Evolutionary conservation across 108 stramenopile species (phyloP).

Genomic region (Discostella pseudostelligera): DNA sequence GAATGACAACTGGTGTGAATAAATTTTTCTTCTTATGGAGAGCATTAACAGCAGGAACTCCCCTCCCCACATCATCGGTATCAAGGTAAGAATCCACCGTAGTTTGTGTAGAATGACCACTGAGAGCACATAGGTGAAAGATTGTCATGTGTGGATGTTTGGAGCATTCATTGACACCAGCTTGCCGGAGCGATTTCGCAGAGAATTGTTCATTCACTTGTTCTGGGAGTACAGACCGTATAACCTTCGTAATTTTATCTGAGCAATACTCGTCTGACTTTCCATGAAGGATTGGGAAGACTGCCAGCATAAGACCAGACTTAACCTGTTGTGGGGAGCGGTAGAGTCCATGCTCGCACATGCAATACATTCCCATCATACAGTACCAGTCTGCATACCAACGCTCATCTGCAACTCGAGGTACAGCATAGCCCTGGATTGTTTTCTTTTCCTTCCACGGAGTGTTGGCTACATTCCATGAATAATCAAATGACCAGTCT

Average conservation of each 20-base stretch:
- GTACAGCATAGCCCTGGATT: background rate
- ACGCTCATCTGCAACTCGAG: constrained; percentile 1
- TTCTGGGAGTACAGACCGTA: too few species aligned
- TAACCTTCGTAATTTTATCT: too few species aligned
- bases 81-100: background rate
- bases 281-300: too few species aligned
- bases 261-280: too few species aligned
- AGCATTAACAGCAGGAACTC: background rate
- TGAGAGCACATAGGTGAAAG: too few species aligned
- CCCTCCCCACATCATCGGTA: background rate
- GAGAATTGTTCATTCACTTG: too few species aligned
- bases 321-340: background rate
- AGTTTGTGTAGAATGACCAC: background rate
- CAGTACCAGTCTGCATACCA: constrained; percentile 6
- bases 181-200: too few species aligned
- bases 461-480: constrained; percentile 7
- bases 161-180: too few species aligned
- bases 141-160: too few species aligned
- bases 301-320: background rate
- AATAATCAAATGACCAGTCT: constrained; percentile 1
- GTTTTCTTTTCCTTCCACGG: constrained; percentile 14
- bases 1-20: background rate
- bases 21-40: background rate
- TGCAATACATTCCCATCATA: background rate
- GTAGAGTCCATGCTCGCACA: constrained; percentile 5